Base-by-base conservation (phyloP, 257 asterid genomes). In the Primulina eburnea region DNA sequence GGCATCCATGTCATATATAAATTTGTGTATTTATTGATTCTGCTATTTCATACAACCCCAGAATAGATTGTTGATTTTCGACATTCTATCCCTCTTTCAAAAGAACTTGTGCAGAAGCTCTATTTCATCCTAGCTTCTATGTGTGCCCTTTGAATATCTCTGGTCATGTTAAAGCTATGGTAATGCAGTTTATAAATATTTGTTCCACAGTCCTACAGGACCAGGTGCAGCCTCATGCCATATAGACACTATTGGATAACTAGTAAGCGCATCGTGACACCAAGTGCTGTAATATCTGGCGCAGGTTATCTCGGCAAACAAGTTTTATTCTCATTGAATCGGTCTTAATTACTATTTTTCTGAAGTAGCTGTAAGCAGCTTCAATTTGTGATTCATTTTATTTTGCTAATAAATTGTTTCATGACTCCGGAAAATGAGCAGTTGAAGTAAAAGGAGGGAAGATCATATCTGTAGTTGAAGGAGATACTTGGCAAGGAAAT, bases 241-340 rank as follows among this genome's bases (percentile, higher is more conserved):
- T 77, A 86, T 40, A 82, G 78, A 60, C 99, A 90, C 75, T 91
- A 80, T 72, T 94, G 97, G 97, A 79, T 94, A 57, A 80, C 93
- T 72, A 90, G 99, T 89, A 89, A 74, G 67, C 92, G 92, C 20
- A 86, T 94, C 10, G 96, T 92, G 67, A 90, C 97, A 35, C 90
- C 96, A 6, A 73, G 67, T 28, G 83, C 88, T 10, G 64, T 86
- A 52, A 78, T 92, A 67, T 84, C 96, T 33, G 98, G 98, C 52
- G 93, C 95, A 88, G 97, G 98, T 90, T 66, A 21, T 86, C 78
- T 75, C 55, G 35, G 50, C 63, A 62, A 34, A 34, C 29, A 24
- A 68, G 43, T 16, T 38, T 16, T 29, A 64, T 76, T 64, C 30
- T 12, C n/a, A 29, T 14, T 57, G n/a, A 18, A 5, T 17, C 9